Conservation (phyloP, 2,329 filamentous ascomycete genomes). For the Mollisia scopiformis region DNA sequence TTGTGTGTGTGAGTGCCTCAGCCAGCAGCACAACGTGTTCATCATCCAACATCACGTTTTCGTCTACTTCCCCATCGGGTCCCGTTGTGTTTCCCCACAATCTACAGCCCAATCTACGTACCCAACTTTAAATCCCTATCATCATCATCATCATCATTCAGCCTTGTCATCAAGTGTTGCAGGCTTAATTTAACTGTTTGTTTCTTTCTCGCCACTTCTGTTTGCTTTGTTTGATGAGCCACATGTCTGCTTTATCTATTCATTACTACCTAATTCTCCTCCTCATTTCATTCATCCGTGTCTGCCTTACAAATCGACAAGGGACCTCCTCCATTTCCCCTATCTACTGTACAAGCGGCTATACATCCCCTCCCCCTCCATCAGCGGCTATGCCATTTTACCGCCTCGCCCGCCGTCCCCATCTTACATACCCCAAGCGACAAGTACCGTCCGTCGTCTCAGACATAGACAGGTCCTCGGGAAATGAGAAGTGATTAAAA, state of each 20-base stretch:
- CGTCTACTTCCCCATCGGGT: background rate
- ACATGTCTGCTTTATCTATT: too few species aligned
- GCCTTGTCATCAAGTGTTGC: background rate
- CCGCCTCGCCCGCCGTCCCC: background rate
- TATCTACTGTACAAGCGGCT: background rate
- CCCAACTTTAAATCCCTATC: background rate
- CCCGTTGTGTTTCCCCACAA: background rate
- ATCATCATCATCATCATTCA: too few species aligned
- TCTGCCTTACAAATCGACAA: too few species aligned
- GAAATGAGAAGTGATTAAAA: background rate
- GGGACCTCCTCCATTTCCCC: background rate
- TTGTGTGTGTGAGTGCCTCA: background rate
- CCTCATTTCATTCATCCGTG: background rate
- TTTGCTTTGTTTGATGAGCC: background rate
- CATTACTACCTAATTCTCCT: too few species aligned
- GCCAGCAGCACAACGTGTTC: background rate
- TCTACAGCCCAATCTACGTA: background rate
- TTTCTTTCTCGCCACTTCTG: background rate
- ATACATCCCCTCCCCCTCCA: background rate
- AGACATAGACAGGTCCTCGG: background rate
- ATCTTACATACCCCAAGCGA: background rate
- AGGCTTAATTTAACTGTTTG: background rate
- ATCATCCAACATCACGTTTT: background rate
- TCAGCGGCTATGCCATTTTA: background rate
- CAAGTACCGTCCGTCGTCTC: background rate